Evolutionary conservation across 306 rosid genomes (phyloP), one percentile per base, ranked within the genome.

Genomic region (Mucuna pruriens): DNA sequence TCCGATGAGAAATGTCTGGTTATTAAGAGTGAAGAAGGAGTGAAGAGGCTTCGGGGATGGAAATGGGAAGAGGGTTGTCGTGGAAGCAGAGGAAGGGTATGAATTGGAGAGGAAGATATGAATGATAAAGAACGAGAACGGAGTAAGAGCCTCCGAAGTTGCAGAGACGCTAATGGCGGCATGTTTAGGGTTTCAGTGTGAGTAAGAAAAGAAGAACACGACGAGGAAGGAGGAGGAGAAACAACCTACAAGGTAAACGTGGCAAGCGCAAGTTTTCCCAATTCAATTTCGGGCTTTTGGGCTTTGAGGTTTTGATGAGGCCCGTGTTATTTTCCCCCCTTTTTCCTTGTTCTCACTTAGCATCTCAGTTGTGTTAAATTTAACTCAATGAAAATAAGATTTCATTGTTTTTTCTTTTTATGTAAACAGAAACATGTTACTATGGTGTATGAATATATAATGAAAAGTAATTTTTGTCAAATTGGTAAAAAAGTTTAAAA

Each of bases 121-220:
- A 52, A 68, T 4, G 84, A 33, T 15, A 73, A 36, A 15, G 91
- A 64, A 23, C 85, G 38, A 44, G 86, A 83, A 40, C 88, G 93
- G 25, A 90, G 85, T 5, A 92, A 48, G 23, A 90, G 68, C 61
- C 78, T 83, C 49, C 92, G 88, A 69, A 94, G 89, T 77, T 87
- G 93, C 84, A 87, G 90, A 67, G 84, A 73, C 81, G 40, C 86
- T 61, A 85, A 85, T 66, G 92, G 92, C 87, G 86, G 85, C 98
- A 93, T 93, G 9, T 71, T 86, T 25, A 71, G 74, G 45, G 80
- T 44, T 64, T 44, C 55, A 23, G 74, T 60, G 19, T 23, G 5
- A 2, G 25, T 15, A 39, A 12, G 17, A 13, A 29, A 7, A n/a
- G 61, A 60, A 29, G 79, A 12, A 2, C 70, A 77, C 34, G 55